These are phyloP conservation scores for Clathrospora elynae DNA, from an alignment of 2,329 filamentous ascomycete genomes.

Conservation along the genomic window DNA sequence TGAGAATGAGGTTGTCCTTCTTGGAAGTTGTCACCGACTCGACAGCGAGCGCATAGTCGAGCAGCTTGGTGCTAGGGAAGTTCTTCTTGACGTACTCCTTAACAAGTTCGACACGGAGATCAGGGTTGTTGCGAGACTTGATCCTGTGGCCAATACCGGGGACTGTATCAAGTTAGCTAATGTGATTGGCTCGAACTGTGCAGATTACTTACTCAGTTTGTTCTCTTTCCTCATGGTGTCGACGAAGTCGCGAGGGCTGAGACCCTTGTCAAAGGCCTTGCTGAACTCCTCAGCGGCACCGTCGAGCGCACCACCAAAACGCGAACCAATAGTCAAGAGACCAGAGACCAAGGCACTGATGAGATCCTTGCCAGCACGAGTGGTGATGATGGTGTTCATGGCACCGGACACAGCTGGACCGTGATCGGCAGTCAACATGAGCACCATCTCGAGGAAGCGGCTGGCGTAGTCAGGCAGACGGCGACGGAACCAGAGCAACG, in stretches of 20 bases:
- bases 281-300: constrained; percentile 98
- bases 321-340: constrained; percentile 96
- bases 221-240: constrained; percentile 99
- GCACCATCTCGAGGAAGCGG: constrained; percentile 99
- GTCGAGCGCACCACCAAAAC: constrained; percentile 97
- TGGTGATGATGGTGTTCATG: constrained; percentile 99
- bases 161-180: constrained; percentile 55
- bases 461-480: constrained; percentile 93
- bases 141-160: constrained; percentile 98
- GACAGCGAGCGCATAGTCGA: constrained; percentile 97
- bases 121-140: constrained; percentile 99
- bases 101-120: constrained; percentile 98
- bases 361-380: constrained; percentile 97
- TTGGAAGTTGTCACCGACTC: constrained; percentile 98
- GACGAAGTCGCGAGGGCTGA: constrained; percentile 97
- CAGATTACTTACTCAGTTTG: constrained; percentile 77
- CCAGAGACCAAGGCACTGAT: constrained; percentile 94
- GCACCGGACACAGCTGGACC: constrained; percentile 98
- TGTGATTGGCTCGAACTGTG: not conserved
- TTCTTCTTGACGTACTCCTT: constrained; percentile 98
- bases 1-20: constrained; percentile 99
- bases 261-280: constrained; percentile 96
- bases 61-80: constrained; percentile 97
- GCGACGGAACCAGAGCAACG: constrained; percentile 98
- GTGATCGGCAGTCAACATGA: constrained; percentile 99